Evolutionary conservation across 768 basidiomycete genomes (phyloP), one percentile per base, ranked within the genome.

Genomic region (Boletus patriciae): DNA sequence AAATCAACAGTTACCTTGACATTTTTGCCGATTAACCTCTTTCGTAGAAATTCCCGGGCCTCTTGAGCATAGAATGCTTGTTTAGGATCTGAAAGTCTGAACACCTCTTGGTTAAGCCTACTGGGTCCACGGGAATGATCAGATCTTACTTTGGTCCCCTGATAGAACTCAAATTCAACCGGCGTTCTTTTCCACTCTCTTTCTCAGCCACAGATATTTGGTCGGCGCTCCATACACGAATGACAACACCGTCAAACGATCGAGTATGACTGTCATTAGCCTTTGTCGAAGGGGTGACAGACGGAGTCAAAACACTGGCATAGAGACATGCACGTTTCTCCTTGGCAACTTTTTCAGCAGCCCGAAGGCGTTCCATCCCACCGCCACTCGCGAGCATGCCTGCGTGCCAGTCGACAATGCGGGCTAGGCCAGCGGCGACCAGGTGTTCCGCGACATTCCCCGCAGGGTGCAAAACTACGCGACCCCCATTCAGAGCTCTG

Each of bases 401-500:
- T 16, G 96, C 94, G 70, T 99, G 96, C 95, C 95, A 98, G 69
- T 96, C 95, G 56, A 98, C 88, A 48, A 98, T 82, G 55, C 92
- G 88, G 18, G 95, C 96, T 2, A 98, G 78, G 29, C 96, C 95
- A 44, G 84, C 83, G 5, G 81, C 83, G 29, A 93, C 85, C 38
- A 99, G 79, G 71, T 90, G 86, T 63, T 96, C 92, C 13, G 94
- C 94, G 25, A 99, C 88, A 73, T 97, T 97, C 33, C 96, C 96
- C 18, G 87, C 91, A 10, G 96, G 94, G 69, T 98, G 96, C 41
- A 91, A 74, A 13, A 92, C 89, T 91, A 44, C 3, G 31, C 10
- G 42, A 38, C 1, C 21, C 34, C 46, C 16, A 5, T 46, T 40
- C 37, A 55, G 46, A 31, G 21, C 15, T n/a, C 11, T n/a, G 33